A percentile compares a stretch with the other conserved stretches of the same genome.
Conservation (phyloP, 1,284 basidiomycete species). For the Tilletia indica region DNA sequence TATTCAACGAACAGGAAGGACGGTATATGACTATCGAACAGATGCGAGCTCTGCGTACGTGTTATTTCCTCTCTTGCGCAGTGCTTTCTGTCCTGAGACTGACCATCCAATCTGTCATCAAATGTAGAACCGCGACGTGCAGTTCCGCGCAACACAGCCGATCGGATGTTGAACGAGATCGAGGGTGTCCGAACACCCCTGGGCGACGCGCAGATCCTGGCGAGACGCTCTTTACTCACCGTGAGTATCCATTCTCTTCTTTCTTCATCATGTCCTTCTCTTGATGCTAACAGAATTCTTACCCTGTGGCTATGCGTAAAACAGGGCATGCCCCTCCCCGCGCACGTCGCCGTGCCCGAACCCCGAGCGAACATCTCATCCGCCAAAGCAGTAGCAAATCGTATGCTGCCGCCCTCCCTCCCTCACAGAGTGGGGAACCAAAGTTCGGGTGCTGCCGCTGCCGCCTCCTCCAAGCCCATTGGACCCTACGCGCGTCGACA, state of each 20-base stretch:
- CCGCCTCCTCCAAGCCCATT: not conserved
- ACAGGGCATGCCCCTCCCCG: not conserved
- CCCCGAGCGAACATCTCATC: constrained; percentile 3
- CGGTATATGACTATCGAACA: not conserved
- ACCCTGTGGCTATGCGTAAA: no score
- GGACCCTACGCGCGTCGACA: constrained; percentile 11
- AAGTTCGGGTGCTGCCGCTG: not conserved
- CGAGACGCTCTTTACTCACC: not conserved
- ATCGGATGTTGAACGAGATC: constrained; percentile 9
- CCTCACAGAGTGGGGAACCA: not conserved
- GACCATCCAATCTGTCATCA: not conserved
- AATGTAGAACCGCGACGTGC: not conserved
- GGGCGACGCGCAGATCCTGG: constrained; percentile 5
- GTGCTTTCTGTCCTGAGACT: not conserved
- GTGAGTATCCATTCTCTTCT: not conserved
- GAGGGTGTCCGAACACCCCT: constrained; percentile 14
- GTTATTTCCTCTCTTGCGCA: not conserved
- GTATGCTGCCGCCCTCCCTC: not conserved
- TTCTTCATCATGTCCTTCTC: no score
- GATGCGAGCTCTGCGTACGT: constrained; percentile 12
- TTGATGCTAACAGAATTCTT: no score
- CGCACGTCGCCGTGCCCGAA: constrained; percentile 5
- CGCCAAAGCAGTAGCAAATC: not conserved
- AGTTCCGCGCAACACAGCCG: not conserved
- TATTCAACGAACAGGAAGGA: not conserved